These are phyloP conservation scores for Cyberlindnera galapagoensis DNA, from an alignment of 805 yeast genomes.

Conservation along the genomic window DNA sequence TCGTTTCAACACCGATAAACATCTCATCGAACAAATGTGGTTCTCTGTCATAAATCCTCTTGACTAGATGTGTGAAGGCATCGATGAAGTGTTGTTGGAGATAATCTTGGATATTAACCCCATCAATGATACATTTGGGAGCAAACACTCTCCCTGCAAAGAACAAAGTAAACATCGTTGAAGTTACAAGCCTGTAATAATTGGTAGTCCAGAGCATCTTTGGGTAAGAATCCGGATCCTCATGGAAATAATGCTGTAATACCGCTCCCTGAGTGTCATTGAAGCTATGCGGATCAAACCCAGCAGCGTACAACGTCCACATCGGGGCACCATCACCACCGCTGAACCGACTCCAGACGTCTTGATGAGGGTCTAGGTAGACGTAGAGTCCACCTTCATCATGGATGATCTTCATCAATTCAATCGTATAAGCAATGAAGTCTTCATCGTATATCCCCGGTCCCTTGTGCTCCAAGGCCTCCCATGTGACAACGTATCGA, in stretches of 20 bases:
- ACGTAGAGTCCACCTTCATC: conserved; percentile 70
- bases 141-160: conserved; percentile 74
- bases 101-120: conserved; percentile 69
- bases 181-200: conserved; percentile 66
- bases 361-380: conserved; percentile 87
- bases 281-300: conserved; percentile 74
- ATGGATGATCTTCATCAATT: conserved; percentile 51
- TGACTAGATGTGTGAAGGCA: conserved; percentile 45
- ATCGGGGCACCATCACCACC: conserved; percentile 95
- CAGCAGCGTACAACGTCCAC: conserved; percentile 90
- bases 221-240: conserved; percentile 42
- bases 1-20: conserved; percentile 73
- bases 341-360: conserved; percentile 82
- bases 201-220: conserved; percentile 94
- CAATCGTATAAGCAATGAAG: conserved; percentile 62
- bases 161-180: conserved; percentile 80
- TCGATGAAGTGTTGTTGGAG: conserved; percentile 57
- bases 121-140: conserved; percentile 69
- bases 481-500: conserved; percentile 82
- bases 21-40: conserved; percentile 41
- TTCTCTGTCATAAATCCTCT: conserved; percentile 30
- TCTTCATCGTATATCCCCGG: conserved; percentile 80
- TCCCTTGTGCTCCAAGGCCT: conserved; percentile 82
- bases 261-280: conserved; percentile 71
- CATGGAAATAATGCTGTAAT: conserved; percentile 51